A percentile compares a stretch with the other conserved stretches of the same genome.
Conservation (phyloP, 192 early-diverging fungal species). For the Haplosporangium gracile region DNA sequence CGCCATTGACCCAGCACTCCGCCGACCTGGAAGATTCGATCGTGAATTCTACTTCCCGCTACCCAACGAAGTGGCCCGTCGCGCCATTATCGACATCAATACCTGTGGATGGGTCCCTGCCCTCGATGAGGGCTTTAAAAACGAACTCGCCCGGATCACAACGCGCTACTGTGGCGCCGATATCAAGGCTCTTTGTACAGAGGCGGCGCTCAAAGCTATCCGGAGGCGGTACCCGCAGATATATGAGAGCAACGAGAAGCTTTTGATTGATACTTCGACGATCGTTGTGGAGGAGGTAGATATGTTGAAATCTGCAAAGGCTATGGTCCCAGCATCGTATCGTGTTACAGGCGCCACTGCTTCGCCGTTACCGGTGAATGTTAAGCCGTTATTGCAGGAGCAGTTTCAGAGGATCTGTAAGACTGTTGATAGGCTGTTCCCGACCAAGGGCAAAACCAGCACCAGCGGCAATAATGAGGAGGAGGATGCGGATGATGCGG, state of each 20-base stretch:
- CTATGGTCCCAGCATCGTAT: conserved; percentile 62
- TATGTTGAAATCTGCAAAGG: conserved; percentile 62
- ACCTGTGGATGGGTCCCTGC: conserved; percentile 68
- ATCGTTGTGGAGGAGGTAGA: conserved; percentile 71
- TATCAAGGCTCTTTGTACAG: conserved; percentile 77
- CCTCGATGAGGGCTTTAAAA: conserved; percentile 58
- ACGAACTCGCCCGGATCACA: conserved; percentile 66
- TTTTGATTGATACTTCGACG: conserved; percentile 60
- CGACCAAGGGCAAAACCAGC: conserved; percentile 14
- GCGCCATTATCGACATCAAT: conserved; percentile 74
- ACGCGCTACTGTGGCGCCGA: conserved; percentile 80
- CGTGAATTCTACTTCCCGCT: conserved; percentile 79
- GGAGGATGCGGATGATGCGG: conserved; percentile 38
- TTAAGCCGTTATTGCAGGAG: conserved; percentile 54
- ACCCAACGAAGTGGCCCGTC: conserved; percentile 67
- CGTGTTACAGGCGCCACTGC: conserved; percentile 58
- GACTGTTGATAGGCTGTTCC: conserved; percentile 29
- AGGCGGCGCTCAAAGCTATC: conserved; percentile 78
- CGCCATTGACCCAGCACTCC: conserved; percentile 81
- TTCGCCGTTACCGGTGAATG: conserved; percentile 56
- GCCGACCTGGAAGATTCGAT: conserved; percentile 82
- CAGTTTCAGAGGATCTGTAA: conserved; percentile 28
- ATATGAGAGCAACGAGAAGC: conserved; percentile 69
- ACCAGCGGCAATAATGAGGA: conserved; percentile 6
- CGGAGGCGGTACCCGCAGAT: conserved; percentile 77